Evolutionary conservation across 768 basidiomycete species (phyloP).

Genomic region (Neoboletus magnificus): DNA sequence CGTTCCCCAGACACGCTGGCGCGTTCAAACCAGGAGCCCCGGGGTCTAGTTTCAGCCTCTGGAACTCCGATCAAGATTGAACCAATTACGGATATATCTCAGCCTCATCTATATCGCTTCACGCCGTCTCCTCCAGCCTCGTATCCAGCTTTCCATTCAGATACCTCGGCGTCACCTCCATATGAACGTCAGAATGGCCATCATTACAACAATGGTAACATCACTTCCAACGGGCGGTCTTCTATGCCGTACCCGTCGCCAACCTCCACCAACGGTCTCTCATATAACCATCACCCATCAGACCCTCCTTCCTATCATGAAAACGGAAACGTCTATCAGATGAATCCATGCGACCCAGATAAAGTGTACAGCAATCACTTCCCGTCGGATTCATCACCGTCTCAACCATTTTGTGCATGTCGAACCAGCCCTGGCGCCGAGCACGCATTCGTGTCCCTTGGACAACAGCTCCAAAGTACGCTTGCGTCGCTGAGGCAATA

Average conservation of each 20-base stretch:
- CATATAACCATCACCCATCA: constrained; percentile 33
- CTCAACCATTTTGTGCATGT: constrained; percentile 54
- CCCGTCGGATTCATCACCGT: constrained; percentile 28
- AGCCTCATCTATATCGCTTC: constrained; percentile 63
- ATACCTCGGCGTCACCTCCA: constrained; percentile 36
- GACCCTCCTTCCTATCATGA: constrained; percentile 34
- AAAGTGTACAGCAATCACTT: constrained; percentile 34
- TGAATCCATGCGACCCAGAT: constrained; percentile 34
- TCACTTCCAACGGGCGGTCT: constrained; percentile 26
- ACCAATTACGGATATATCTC: constrained; percentile 45
- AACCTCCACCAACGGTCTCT: constrained; percentile 32
- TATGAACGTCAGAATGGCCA: constrained; percentile 35
- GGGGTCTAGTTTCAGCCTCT: constrained; percentile 41
- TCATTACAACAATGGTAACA: constrained; percentile 31
- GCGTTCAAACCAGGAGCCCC: constrained; percentile 35
- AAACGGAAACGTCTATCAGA: constrained; percentile 36
- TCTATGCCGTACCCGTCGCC: constrained; percentile 35
- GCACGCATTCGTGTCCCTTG: constrained; percentile 57
- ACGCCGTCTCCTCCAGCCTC: constrained; percentile 58
- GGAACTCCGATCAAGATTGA: constrained; percentile 71
- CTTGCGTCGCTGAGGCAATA: constrained; percentile 58
- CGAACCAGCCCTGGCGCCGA: constrained; percentile 58
- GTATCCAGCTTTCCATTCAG: constrained; percentile 51
- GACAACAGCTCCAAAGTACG: constrained; percentile 60
- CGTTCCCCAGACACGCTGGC: constrained; percentile 36